These are phyloP conservation scores for Coleophoma eucalyptorum DNA, from an alignment of 2,329 filamentous ascomycete species.

Conservation along the genomic window DNA sequence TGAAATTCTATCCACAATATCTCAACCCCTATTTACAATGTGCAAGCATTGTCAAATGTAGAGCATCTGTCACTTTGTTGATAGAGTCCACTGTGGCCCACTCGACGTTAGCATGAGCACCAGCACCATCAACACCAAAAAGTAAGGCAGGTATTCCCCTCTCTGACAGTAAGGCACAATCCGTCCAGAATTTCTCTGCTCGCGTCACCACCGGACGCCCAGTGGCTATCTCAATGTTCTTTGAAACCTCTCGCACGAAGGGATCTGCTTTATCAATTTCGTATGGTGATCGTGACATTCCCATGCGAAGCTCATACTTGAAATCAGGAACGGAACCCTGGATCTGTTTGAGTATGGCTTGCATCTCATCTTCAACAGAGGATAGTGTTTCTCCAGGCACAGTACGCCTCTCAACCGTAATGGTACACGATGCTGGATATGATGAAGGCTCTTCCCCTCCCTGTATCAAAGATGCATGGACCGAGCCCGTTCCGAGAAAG, in stretches of 20 bases:
- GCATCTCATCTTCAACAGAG: conserved; percentile 33
- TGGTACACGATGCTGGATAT: conserved; percentile 44
- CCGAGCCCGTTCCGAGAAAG: conserved; percentile 29
- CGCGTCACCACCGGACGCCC: not conserved
- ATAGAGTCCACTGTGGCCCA: conserved; percentile 39
- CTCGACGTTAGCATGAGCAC: conserved; percentile 46
- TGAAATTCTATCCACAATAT: no score
- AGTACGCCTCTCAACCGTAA: conserved; percentile 45
- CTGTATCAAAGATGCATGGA: conserved; percentile 44
- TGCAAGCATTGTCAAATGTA: not conserved
- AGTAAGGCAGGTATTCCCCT: conserved; percentile 42
- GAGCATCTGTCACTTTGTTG: conserved; percentile 13
- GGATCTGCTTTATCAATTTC: conserved; percentile 35
- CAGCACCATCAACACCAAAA: conserved; percentile 43
- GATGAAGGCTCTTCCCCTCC: conserved; percentile 49
- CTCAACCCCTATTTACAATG: conserved; percentile 1
- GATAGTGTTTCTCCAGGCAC: conserved; percentile 37
- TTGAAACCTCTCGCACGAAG: conserved; percentile 21
- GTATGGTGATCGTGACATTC: conserved; percentile 38
- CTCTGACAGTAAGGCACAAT: conserved; percentile 42
- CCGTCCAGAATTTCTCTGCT: conserved; percentile 39
- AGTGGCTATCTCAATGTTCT: not conserved
- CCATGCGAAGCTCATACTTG: conserved; percentile 34
- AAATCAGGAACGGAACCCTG: conserved; percentile 31
- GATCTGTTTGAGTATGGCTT: conserved; percentile 30